Conservation (phyloP, 108 stramenopile species). For the Mayamaea pseudoterrestris region DNA sequence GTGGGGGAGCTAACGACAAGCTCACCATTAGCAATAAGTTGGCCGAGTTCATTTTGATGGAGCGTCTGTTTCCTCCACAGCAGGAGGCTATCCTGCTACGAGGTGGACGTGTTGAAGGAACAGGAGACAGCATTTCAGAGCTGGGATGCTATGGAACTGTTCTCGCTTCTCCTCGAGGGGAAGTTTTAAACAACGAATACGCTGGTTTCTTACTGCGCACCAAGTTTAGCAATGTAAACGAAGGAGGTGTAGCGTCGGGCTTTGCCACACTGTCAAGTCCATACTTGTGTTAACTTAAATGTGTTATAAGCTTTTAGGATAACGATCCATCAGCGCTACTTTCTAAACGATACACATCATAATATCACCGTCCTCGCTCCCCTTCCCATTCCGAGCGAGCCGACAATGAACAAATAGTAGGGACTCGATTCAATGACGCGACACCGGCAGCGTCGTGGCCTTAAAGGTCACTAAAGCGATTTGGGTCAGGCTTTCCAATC, state of each 20-base stretch:
- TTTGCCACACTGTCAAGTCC: constrained; percentile 81
- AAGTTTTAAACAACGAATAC: constrained; percentile 58
- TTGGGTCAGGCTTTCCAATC: constrained; percentile 87
- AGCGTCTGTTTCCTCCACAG: constrained; percentile 71
- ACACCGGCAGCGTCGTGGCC: no score
- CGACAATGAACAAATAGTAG: no score
- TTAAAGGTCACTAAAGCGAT: constrained; percentile 64
- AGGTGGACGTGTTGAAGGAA: constrained; percentile 57
- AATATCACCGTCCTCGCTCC: no score
- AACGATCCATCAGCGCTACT: no score
- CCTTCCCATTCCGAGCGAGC: no score
- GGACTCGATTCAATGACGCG: no score
- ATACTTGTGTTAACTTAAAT: constrained; percentile 47
- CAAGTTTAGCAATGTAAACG: constrained; percentile 76
- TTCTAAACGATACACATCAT: no score
- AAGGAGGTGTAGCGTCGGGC: constrained; percentile 81
- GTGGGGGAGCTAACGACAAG: constrained; percentile 9
- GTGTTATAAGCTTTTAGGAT: no score
- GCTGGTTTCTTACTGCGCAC: constrained; percentile 70
- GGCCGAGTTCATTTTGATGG: constrained; percentile 81
- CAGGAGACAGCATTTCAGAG: constrained; percentile 65
- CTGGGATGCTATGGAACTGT: constrained; percentile 69
- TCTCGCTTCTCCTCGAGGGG: constrained; percentile 29
- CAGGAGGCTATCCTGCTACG: constrained; percentile 61
- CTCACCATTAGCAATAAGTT: constrained; percentile 19